Conservation (phyloP, 148 eudicot genomes). For the Heliamphora exappendiculata region DNA sequence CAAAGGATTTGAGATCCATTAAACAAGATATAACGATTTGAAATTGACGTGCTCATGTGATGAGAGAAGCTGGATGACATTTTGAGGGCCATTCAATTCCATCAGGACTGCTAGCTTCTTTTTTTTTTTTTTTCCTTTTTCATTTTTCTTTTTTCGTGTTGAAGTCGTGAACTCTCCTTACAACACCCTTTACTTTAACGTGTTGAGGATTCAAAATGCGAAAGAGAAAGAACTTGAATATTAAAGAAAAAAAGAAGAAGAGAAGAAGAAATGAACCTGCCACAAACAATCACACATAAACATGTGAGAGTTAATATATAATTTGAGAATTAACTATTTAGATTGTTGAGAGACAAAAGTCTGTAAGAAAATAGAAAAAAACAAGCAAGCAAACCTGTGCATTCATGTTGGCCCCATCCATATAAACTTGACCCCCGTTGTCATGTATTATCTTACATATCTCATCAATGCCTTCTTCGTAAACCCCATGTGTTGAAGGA, state of each 20-base stretch:
- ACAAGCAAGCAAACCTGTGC: slow-evolving; percentile 79
- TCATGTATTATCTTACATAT: slow-evolving; percentile 95
- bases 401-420: slow-evolving; percentile 99
- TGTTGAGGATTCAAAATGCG: background rate
- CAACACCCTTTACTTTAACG: background rate
- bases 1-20: too few species aligned
- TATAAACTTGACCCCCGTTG: slow-evolving; percentile 99
- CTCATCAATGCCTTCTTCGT: slow-evolving; percentile 98
- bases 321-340: background rate
- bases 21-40: too few species aligned
- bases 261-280: background rate
- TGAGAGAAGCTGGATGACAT: too few species aligned
- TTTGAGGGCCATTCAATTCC: background rate
- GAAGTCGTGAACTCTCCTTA: background rate
- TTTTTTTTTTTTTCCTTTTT: too few species aligned
- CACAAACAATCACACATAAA: background rate
- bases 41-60: too few species aligned
- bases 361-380: background rate
- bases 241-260: background rate
- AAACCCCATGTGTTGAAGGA: slow-evolving; percentile 98
- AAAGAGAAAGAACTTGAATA: background rate
- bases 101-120: background rate
- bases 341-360: background rate
- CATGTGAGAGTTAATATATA: background rate
- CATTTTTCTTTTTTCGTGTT: background rate